Percentiles rank a stretch among this genome's conserved stretches.
These are phyloP conservation scores for Lactarius sp. DNA, from an alignment of 768 basidiomycete genomes.

Conservation along the genomic window DNA sequence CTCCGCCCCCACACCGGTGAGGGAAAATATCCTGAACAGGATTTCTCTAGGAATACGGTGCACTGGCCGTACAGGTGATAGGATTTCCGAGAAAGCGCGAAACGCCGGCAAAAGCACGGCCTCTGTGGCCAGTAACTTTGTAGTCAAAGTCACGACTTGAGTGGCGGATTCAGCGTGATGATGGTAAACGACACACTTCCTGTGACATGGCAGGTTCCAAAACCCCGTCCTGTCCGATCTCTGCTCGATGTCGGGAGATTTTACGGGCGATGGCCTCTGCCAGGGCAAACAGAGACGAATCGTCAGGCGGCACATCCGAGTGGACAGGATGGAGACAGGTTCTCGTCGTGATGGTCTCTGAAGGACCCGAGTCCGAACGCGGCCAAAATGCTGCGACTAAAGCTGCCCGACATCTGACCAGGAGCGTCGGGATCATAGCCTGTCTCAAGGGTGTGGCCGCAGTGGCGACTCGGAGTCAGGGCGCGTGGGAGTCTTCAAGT, in stretches of 20 bases:
- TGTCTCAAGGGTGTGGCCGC: not conserved
- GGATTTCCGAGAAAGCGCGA: not conserved
- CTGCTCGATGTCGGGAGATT: not conserved
- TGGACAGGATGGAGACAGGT: not conserved
- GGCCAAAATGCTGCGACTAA: not conserved
- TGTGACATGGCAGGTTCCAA: not conserved
- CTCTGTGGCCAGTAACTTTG: slow-evolving; percentile 8
- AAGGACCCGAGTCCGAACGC: not conserved
- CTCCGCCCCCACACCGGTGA: slow-evolving; percentile 11
- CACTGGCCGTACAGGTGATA: slow-evolving; percentile 3
- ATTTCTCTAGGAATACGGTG: slow-evolving; percentile 2
- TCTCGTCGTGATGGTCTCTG: not conserved
- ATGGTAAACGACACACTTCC: slow-evolving; percentile 9
- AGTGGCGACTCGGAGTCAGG: not conserved
- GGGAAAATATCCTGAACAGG: not conserved
- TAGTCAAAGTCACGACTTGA: not conserved
- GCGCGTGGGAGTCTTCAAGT: slow-evolving; percentile 11
- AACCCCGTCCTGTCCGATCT: not conserved
- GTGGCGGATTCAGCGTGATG: not conserved
- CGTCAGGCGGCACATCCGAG: not conserved
- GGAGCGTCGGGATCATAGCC: slow-evolving; percentile 6
- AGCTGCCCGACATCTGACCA: not conserved
- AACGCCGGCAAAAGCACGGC: slow-evolving; percentile 12
- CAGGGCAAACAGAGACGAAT: slow-evolving; percentile 1
- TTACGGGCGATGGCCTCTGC: slow-evolving; percentile 9